These are phyloP conservation scores for Claviceps humidiphila DNA, from an alignment of 2,329 filamentous ascomycete genomes.

Conservation along the genomic window DNA sequence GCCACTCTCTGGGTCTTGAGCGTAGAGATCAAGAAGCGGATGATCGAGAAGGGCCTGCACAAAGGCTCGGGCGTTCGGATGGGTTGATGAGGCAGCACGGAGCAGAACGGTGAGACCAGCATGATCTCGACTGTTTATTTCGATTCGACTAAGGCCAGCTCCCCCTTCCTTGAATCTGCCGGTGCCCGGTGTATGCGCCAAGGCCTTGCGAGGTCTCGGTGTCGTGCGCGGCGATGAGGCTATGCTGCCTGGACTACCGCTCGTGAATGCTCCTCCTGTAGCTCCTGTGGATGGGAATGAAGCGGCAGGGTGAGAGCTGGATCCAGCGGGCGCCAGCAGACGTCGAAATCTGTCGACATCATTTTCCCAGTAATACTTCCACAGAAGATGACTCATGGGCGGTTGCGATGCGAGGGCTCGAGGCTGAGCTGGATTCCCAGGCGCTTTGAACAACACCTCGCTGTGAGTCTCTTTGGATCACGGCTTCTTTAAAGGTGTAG, in stretches of 20 bases:
- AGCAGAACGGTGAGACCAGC: slow-evolving; percentile 73
- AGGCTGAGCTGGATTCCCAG: slow-evolving; percentile 17
- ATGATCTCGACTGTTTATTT: slow-evolving; percentile 76
- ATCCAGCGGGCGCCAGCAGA: slow-evolving; percentile 62
- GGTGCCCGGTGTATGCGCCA: slow-evolving; percentile 32
- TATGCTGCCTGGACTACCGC: slow-evolving; percentile 27
- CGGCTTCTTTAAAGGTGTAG: slow-evolving; percentile 81
- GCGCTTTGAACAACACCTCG: slow-evolving; percentile 62
- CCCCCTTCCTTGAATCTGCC: slow-evolving; percentile 32
- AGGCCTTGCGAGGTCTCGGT: slow-evolving; percentile 38
- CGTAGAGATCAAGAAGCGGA: slow-evolving; percentile 71
- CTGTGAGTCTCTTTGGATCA: slow-evolving; percentile 72
- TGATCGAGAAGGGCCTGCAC: slow-evolving; percentile 70
- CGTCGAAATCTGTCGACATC: slow-evolving; percentile 92
- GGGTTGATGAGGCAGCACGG: slow-evolving; percentile 65
- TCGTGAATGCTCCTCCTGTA: slow-evolving; percentile 15
- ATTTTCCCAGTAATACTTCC: slow-evolving; percentile 94
- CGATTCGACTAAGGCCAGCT: slow-evolving; percentile 37
- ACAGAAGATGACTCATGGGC: slow-evolving; percentile 90
- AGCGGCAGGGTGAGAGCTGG: slow-evolving; percentile 38
- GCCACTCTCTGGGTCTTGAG: slow-evolving; percentile 79
- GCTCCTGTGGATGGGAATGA: slow-evolving; percentile 37
- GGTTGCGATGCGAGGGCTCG: slow-evolving; percentile 10
- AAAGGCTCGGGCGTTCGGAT: slow-evolving; percentile 57
- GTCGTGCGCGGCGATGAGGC: slow-evolving; percentile 36